phyloP scores from a whole-genome alignment of 148 eudicot genomes.

The Cornus florida region DNA sequence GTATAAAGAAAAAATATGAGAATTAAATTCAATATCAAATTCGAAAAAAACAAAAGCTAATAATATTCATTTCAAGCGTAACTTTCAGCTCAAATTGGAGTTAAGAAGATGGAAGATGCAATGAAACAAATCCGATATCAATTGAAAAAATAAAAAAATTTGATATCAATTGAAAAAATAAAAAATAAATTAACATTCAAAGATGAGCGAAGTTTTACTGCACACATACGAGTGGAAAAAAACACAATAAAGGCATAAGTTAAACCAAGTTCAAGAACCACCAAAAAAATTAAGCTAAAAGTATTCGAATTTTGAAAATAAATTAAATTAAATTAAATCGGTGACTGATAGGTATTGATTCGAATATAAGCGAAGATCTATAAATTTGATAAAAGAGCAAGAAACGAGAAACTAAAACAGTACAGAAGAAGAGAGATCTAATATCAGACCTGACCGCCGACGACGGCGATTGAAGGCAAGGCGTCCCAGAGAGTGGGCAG shows the following conservation, averaged over 20 bases:
- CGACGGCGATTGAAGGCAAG: constrained; percentile 95
- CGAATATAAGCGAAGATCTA: not conserved
- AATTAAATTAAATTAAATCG: not conserved
- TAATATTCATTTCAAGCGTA: not conserved
- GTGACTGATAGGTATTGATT: not conserved
- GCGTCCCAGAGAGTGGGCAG: constrained; percentile 99
- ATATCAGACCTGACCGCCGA: constrained; percentile 91
- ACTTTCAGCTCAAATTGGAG: not conserved
- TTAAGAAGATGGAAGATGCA: no score
- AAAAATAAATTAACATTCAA: no score
- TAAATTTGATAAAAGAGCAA: not conserved
- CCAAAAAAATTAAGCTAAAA: no score
- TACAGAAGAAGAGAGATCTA: not conserved
- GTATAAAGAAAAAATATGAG: no score
- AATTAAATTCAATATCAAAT: not conserved
- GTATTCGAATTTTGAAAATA: no score
- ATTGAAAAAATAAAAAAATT: not conserved
- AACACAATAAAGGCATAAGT: not conserved
- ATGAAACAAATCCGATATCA: not conserved
- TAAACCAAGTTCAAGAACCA: not conserved
- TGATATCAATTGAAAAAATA: not conserved
- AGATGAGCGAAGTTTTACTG: not conserved
- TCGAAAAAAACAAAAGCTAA: no score
- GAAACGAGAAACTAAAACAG: not conserved
- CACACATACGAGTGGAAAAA: not conserved